A percentile compares a stretch with the other conserved stretches of the same genome.
These are phyloP conservation scores for Amoebophrya sp. DNA, from an alignment of 169 alveolate species.

Conservation along the genomic window DNA sequence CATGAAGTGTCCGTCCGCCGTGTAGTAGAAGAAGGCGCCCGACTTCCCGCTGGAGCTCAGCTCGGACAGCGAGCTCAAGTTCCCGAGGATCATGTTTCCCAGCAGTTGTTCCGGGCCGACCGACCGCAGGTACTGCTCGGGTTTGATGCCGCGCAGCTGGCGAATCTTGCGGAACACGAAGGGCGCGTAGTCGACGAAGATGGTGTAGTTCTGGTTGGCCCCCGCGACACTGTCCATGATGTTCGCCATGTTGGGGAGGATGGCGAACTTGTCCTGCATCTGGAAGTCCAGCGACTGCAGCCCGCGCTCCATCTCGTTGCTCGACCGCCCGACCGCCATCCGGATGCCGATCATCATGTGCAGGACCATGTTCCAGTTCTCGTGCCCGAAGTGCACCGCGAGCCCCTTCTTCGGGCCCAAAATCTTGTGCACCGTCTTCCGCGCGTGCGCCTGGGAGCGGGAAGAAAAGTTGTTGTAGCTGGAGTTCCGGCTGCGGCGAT, in stretches of 20 bases:
- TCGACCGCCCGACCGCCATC: conserved; percentile 35
- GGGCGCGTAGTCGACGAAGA: conserved; percentile 85
- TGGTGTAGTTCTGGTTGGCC: neutral
- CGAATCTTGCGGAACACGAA: conserved; percentile 80
- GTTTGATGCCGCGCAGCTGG: conserved; percentile 60
- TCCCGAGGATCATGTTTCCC: conserved; percentile 87
- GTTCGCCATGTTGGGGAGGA: conserved; percentile 29
- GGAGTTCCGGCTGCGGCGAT: too few species aligned
- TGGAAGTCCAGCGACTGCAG: conserved; percentile 36
- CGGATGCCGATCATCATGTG: conserved; percentile 42
- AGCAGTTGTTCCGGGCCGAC: conserved; percentile 34
- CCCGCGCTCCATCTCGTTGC: conserved; percentile 30
- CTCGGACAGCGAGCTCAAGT: conserved; percentile 79
- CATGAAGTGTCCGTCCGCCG: conserved; percentile 51
- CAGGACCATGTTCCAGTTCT: conserved; percentile 41
- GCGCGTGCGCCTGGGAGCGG: too few species aligned
- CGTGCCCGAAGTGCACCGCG: conserved; percentile 46
- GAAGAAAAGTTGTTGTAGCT: too few species aligned
- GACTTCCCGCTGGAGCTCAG: conserved; percentile 84
- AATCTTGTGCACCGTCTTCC: neutral
- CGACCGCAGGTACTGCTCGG: conserved; percentile 75
- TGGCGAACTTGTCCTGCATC: conserved; percentile 41
- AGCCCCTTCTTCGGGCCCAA: conserved; percentile 34
- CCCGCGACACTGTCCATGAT: neutral
- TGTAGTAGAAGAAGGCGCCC: conserved; percentile 89